phyloP scores from a whole-genome alignment of 345 rosid genomes.

The Brassica juncea region DNA sequence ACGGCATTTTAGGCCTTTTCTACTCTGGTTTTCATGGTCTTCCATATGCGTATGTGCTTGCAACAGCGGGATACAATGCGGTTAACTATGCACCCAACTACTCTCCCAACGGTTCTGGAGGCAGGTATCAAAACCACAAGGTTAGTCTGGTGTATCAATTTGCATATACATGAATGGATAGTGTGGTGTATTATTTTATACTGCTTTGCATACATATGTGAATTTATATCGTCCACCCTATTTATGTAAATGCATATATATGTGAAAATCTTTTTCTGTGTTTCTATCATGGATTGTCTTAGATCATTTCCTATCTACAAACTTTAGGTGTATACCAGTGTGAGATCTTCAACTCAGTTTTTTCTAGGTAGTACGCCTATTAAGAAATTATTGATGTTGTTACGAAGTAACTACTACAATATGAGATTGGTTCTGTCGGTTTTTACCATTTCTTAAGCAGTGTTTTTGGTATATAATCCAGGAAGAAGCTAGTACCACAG shows the following conservation, averaged over 20 bases:
- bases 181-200: neutral
- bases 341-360: neutral
- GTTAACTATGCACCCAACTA: slow-evolving; percentile 72
- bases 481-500: slow-evolving; percentile 74
- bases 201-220: neutral
- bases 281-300: neutral
- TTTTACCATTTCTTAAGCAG: neutral
- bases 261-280: neutral
- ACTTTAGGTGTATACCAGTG: neutral
- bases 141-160: slow-evolving; percentile 39
- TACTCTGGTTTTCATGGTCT: slow-evolving; percentile 73
- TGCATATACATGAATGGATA: neutral
- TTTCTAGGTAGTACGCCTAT: neutral
- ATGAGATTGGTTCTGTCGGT: neutral
- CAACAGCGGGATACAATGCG: slow-evolving; percentile 71
- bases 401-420: neutral
- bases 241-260: neutral
- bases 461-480: slow-evolving; percentile 41
- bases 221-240: neutral
- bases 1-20: slow-evolving; percentile 62
- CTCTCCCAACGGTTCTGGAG: slow-evolving; percentile 71
- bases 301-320: neutral
- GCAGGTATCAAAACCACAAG: slow-evolving; percentile 82
- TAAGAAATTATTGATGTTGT: neutral
- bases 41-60: slow-evolving; percentile 62